Conservation (phyloP, 2,329 filamentous ascomycete species). For the Colletotrichum shisoi region DNA sequence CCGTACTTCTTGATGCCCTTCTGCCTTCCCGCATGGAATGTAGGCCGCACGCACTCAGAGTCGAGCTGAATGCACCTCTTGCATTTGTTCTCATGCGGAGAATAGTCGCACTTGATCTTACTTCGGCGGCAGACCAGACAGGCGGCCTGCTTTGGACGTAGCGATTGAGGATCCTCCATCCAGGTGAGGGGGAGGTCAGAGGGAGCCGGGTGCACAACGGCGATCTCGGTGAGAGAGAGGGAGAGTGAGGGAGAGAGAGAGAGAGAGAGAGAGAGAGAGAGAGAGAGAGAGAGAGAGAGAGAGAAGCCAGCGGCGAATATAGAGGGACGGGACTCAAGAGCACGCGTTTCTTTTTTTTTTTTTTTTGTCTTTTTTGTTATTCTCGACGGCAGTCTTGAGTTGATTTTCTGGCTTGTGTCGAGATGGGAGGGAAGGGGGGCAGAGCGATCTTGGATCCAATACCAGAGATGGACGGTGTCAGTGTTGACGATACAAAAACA, state of each 20-base stretch:
- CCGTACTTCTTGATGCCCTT: constrained; percentile 79
- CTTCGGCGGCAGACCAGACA: constrained; percentile 71
- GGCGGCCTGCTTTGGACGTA: constrained; percentile 55
- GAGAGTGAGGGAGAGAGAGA: too few species aligned
- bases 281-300: too few species aligned
- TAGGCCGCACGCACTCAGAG: constrained; percentile 71
- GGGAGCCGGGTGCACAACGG: constrained; percentile 36
- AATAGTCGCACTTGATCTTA: constrained; percentile 73
- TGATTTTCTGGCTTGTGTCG: constrained; percentile 7
- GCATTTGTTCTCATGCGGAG: constrained; percentile 61
- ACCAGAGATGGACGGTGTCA: constrained; percentile 17
- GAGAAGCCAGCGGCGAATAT: constrained; percentile 13
- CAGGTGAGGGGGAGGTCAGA: constrained; percentile 37
- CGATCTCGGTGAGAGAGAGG: constrained; percentile 25
- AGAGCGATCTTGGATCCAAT: constrained; percentile 3
- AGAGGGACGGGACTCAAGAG: background rate
- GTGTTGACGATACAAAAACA: constrained; percentile 34
- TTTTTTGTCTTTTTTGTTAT: background rate
- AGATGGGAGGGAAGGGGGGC: background rate
- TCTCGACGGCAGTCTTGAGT: background rate
- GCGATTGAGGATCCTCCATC: constrained; percentile 39
- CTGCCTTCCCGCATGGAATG: constrained; percentile 76
- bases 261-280: too few species aligned
- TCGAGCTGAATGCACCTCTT: constrained; percentile 67
- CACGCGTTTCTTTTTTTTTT: background rate